Percentiles rank a stretch among this genome's conserved stretches.
phyloP scores from a whole-genome alignment of 306 rosid genomes.

The Medicago arabica region DNA sequence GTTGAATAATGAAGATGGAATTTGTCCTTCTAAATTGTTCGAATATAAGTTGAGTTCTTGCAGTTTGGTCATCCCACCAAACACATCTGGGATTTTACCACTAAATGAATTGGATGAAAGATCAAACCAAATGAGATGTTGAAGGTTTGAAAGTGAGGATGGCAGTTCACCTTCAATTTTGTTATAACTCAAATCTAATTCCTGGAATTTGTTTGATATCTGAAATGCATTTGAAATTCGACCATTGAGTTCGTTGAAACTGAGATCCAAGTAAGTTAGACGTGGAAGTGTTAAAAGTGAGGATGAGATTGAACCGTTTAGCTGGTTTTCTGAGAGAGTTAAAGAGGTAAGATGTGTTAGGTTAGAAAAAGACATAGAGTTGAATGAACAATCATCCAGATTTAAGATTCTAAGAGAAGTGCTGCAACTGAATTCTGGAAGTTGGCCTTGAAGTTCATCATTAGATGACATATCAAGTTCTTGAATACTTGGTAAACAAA shows the following conservation, averaged over 20 bases:
- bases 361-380: background rate
- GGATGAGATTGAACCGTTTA: background rate
- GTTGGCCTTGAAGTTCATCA: background rate
- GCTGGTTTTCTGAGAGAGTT: background rate
- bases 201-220: background rate
- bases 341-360: slow-evolving; percentile 15
- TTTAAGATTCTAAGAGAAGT: background rate
- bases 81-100: background rate
- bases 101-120: background rate
- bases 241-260: background rate
- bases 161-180: background rate
- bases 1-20: background rate
- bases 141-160: background rate
- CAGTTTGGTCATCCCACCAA: too few relatives aligned
- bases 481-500: slow-evolving; percentile 17
- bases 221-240: background rate
- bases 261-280: background rate
- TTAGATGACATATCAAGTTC: background rate
- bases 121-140: background rate
- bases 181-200: background rate
- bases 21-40: background rate
- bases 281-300: slow-evolving; percentile 8
- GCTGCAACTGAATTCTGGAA: slow-evolving; percentile 2
- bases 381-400: background rate
- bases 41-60: too few relatives aligned